These are phyloP conservation scores for Geotrichum carabidarum DNA, from an alignment of 1,139 yeast species.

Conservation along the genomic window DNA sequence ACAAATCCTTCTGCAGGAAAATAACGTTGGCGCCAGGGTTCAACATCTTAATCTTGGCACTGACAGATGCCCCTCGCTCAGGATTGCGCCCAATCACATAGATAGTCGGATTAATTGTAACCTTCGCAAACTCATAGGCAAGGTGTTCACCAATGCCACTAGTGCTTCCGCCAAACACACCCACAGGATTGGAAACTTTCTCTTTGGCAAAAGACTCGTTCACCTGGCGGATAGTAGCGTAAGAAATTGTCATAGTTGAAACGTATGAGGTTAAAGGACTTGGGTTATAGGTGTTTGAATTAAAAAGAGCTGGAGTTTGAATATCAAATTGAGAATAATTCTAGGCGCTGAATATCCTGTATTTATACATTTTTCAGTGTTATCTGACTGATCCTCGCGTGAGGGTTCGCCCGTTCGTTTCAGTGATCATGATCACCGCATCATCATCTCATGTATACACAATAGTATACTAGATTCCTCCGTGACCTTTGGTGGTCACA, in stretches of 20 bases:
- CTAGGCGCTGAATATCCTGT: no score
- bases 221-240: constrained; percentile 6
- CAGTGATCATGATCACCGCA: no score
- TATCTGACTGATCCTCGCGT: no score
- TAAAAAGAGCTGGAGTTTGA: no score
- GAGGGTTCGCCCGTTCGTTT: no score
- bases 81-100: constrained; percentile 35
- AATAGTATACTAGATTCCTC: no score
- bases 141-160: constrained; percentile 36
- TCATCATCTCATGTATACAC: no score
- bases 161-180: constrained; percentile 35
- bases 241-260: constrained; percentile 9
- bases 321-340: no score
- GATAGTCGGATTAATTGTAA: constrained; percentile 30
- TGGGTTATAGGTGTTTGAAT: background rate
- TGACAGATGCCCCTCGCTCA: constrained; percentile 26
- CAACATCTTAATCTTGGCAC: constrained; percentile 26
- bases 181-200: constrained; percentile 25
- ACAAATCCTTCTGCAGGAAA: constrained; percentile 29
- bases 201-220: constrained; percentile 8
- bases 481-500: no score
- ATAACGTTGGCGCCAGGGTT: constrained; percentile 27
- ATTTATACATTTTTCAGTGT: no score
- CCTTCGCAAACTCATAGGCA: constrained; percentile 32
- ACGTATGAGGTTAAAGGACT: background rate